phyloP scores from a whole-genome alignment of 306 rosid species.

The Comarum palustre region DNA sequence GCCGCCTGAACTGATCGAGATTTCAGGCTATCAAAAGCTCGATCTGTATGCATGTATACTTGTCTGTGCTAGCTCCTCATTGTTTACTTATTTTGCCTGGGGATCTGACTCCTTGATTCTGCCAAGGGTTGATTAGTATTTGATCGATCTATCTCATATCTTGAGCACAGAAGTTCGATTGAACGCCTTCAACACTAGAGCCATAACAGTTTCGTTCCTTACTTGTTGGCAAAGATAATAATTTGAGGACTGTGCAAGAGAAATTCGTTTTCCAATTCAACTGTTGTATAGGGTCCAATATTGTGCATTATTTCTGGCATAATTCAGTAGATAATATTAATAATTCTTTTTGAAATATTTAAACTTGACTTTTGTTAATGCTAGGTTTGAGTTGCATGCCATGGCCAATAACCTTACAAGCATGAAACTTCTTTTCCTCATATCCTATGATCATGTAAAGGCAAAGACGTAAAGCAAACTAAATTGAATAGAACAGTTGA shows the following conservation, averaged over 20 bases:
- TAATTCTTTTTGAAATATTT: slow-evolving; percentile 34
- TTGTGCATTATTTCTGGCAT: slow-evolving; percentile 46
- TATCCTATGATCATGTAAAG: neutral
- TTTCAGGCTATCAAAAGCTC: slow-evolving; percentile 19
- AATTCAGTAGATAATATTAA: slow-evolving; percentile 43
- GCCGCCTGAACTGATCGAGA: neutral
- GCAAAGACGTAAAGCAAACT: neutral
- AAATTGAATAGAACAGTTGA: neutral
- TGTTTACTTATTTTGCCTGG: neutral
- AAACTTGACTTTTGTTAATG: slow-evolving; percentile 34
- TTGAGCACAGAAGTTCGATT: neutral
- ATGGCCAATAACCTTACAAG: slow-evolving; percentile 7
- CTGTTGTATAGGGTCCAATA: slow-evolving; percentile 36
- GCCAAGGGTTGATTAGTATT: neutral
- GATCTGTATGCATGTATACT: slow-evolving; percentile 14
- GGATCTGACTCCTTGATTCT: neutral
- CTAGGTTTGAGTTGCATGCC: slow-evolving; percentile 31
- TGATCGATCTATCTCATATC: neutral
- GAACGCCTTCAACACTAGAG: neutral
- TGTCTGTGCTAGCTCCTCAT: slow-evolving; percentile 11
- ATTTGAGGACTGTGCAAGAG: neutral
- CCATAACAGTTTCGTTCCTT: neutral
- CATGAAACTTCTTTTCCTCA: neutral
- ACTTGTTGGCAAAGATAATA: slow-evolving; percentile 4
- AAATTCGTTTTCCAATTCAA: slow-evolving; percentile 13